phyloP scores from a whole-genome alignment of 139 green algal genomes.

The Chlamydomonas sp. region DNA sequence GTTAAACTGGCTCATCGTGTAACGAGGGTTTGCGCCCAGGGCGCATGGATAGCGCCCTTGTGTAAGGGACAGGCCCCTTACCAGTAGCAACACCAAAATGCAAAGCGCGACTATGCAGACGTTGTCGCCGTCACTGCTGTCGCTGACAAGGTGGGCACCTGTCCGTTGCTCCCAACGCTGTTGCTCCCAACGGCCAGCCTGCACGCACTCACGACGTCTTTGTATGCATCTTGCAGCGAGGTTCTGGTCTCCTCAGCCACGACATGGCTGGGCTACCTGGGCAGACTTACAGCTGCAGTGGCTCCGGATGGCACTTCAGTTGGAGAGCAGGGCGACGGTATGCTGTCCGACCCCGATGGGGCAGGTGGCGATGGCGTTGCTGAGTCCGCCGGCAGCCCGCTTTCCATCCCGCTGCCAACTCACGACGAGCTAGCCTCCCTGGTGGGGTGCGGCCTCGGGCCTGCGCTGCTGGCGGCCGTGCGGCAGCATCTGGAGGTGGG shows the following conservation, averaged over 20 bases:
- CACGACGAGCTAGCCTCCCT: not conserved
- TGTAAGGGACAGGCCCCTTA: too few species aligned
- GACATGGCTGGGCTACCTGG: conserved; percentile 33
- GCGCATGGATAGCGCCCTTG: too few species aligned
- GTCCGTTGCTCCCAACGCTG: not conserved
- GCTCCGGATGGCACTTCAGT: not conserved
- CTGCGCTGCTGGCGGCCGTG: conserved; percentile 2
- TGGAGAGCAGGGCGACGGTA: not conserved
- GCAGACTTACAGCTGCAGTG: not conserved
- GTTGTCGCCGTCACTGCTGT: conserved; percentile 11
- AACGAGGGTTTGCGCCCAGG: too few species aligned
- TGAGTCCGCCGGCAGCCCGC: not conserved
- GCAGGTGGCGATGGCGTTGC: not conserved
- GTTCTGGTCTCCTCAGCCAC: conserved; percentile 9
- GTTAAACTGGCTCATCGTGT: too few species aligned
- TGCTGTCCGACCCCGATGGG: not conserved
- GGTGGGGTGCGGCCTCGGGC: conserved; percentile 20
- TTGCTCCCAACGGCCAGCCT: not conserved
- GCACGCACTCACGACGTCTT: not conserved
- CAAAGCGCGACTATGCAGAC: not conserved
- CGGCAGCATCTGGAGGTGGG: conserved; percentile 24
- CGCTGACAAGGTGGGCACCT: conserved; percentile 5
- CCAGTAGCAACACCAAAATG: too few species aligned
- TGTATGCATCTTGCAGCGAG: not conserved
- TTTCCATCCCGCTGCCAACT: conserved; percentile 4